A percentile compares a stretch with the other conserved stretches of the same genome.
These are phyloP conservation scores for Globisporangium cederbergense DNA, from an alignment of 352 stramenopile species.

Conservation along the genomic window DNA sequence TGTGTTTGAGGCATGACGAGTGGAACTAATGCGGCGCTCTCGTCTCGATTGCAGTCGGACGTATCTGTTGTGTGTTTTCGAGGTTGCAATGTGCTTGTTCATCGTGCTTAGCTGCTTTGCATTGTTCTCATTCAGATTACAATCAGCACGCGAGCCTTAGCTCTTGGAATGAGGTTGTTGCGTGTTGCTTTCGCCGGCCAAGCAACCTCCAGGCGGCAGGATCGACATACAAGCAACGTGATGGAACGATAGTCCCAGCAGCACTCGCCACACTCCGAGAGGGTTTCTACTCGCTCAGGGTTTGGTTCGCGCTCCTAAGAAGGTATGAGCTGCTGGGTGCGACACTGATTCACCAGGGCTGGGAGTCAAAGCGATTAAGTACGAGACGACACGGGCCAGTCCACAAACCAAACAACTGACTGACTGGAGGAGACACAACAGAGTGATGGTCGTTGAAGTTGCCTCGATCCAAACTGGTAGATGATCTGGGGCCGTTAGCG, in stretches of 20 bases:
- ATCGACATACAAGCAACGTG: not conserved
- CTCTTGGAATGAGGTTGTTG: not conserved
- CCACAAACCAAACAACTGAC: not conserved
- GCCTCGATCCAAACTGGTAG: not conserved
- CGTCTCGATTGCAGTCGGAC: too few species aligned
- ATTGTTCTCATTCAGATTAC: too few species aligned
- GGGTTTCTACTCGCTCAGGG: not conserved
- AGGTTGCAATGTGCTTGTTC: too few species aligned
- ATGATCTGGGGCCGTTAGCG: too few species aligned
- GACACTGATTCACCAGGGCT: too few species aligned
- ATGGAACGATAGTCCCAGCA: not conserved
- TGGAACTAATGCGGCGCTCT: too few species aligned
- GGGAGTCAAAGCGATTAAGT: not conserved
- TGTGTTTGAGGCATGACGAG: too few species aligned
- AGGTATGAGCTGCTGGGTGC: not conserved
- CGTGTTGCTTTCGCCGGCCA: not conserved
- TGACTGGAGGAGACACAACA: not conserved
- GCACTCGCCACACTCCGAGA: not conserved
- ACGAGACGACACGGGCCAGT: not conserved
- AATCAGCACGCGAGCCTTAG: too few species aligned
- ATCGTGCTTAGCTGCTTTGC: too few species aligned
- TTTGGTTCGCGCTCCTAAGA: not conserved
- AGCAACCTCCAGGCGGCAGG: not conserved
- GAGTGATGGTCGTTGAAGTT: not conserved
- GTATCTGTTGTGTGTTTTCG: too few species aligned